Evolutionary conservation across 306 rosid genomes (phyloP).

Genomic region (Prunus davidiana): DNA sequence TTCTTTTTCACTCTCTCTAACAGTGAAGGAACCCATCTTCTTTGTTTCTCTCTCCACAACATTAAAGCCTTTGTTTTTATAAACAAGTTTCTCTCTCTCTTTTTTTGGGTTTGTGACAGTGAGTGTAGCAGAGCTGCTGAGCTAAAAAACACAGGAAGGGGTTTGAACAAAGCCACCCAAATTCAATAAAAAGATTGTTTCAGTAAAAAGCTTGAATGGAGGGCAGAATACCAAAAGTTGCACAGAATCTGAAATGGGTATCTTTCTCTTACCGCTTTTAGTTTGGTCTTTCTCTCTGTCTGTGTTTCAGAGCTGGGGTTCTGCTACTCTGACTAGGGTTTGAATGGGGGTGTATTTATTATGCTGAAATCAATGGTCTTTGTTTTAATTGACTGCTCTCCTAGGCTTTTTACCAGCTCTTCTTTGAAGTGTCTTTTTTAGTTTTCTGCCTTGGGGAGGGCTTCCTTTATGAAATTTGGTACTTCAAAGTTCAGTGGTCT

Average conservation of each 20-base stretch:
- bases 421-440: slow-evolving; percentile 52
- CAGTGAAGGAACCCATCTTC: slow-evolving; percentile 12
- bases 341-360: slow-evolving; percentile 60
- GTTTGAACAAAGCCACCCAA: slow-evolving; percentile 35
- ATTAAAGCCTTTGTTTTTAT: slow-evolving; percentile 8
- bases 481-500: slow-evolving; percentile 52
- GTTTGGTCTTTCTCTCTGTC: slow-evolving; percentile 31
- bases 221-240: slow-evolving; percentile 63
- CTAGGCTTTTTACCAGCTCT: slow-evolving; percentile 41
- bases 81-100: not conserved
- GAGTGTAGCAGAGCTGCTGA: slow-evolving; percentile 39
- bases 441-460: slow-evolving; percentile 46
- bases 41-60: slow-evolving; percentile 3
- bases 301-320: slow-evolving; percentile 40
- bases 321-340: slow-evolving; percentile 86
- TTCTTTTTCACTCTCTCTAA: slow-evolving; percentile 22
- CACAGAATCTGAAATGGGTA: slow-evolving; percentile 83
- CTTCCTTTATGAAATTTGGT: slow-evolving; percentile 50
- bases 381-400: slow-evolving; percentile 51
- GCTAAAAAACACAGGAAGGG: slow-evolving; percentile 31
- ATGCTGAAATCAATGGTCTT: slow-evolving; percentile 67
- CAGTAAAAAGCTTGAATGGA: slow-evolving; percentile 54
- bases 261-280: slow-evolving; percentile 65
- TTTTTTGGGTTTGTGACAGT: slow-evolving; percentile 31
- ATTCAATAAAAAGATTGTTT: slow-evolving; percentile 39